These are phyloP conservation scores for Microstegium vimineum DNA, from an alignment of 176 grass and related monocot species.

Conservation along the genomic window DNA sequence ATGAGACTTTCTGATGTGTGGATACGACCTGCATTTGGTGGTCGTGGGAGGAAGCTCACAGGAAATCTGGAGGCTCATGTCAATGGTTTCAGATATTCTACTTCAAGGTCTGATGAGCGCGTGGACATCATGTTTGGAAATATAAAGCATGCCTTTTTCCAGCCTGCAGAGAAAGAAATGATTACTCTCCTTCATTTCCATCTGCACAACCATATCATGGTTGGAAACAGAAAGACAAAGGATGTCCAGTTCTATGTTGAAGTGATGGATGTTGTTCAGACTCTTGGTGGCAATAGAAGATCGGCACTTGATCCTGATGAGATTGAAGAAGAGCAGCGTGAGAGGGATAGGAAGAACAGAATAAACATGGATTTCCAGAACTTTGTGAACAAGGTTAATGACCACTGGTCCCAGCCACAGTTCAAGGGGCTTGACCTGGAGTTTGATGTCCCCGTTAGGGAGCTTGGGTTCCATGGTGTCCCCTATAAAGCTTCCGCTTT, in stretches of 20 bases:
- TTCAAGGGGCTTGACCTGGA: conserved; percentile 68
- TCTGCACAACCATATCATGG: conserved; percentile 90
- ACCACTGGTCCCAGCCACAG: conserved; percentile 69
- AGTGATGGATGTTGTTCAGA: conserved; percentile 95
- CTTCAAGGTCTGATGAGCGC: conserved; percentile 64
- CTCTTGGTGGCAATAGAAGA: conserved; percentile 53
- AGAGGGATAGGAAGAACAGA: conserved; percentile 74
- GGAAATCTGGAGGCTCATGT: conserved; percentile 80
- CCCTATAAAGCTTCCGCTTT: conserved; percentile 77
- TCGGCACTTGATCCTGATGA: conserved; percentile 89
- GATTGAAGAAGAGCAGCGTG: conserved; percentile 91
- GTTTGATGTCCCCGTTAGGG: conserved; percentile 72
- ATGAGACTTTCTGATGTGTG: conserved; percentile 74
- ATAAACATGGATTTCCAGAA: conserved; percentile 84
- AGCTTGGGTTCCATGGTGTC: conserved; percentile 89
- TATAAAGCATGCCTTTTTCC: conserved; percentile 97
- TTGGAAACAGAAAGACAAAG: conserved; percentile 89
- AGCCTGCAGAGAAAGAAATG: conserved; percentile 90
- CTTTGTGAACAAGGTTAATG: conserved; percentile 86
- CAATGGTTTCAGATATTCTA: conserved; percentile 84
- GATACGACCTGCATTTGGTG: conserved; percentile 82
- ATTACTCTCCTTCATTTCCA: conserved; percentile 89
- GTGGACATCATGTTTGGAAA: conserved; percentile 90
- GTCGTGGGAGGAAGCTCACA: conserved; percentile 65
- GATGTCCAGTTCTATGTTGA: conserved; percentile 96